Percentiles rank a stretch among this genome's conserved stretches.
phyloP scores from a whole-genome alignment of 208 protist species.

The Novymonas esmeraldas region DNA sequence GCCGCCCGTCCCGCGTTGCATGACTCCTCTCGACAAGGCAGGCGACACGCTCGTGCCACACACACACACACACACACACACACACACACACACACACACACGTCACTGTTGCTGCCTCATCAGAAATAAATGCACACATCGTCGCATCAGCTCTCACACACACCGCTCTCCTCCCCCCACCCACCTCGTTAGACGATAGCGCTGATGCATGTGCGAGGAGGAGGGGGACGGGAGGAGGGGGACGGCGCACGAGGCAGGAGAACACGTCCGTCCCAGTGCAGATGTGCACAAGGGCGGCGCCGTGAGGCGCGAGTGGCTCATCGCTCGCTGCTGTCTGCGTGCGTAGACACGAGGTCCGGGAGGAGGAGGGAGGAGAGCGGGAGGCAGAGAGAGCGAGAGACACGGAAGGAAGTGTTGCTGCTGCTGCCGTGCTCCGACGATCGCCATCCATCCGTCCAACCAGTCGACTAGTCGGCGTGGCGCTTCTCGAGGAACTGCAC shows the following conservation, averaged over 20 bases:
- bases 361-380: neutral
- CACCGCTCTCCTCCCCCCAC: neutral
- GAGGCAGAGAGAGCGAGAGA: neutral
- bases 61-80: slow-evolving; percentile 1
- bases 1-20: no score
- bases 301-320: no score
- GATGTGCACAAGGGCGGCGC: no score
- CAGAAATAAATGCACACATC: neutral
- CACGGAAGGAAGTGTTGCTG: neutral
- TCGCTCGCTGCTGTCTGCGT: no score
- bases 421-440: neutral
- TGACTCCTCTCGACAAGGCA: no score
- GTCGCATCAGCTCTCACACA: neutral
- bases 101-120: neutral
- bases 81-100: neutral
- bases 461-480: slow-evolving; percentile 12
- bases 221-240: no score
- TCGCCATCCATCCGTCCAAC: neutral
- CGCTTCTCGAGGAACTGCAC: slow-evolving; percentile 50
- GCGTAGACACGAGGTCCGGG: no score
- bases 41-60: no score
- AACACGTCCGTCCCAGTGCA: no score
- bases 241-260: no score
- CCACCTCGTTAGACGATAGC: no score
- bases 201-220: no score